phyloP scores from a whole-genome alignment of 2,329 filamentous ascomycete species.

The Colletotrichum musicola region DNA sequence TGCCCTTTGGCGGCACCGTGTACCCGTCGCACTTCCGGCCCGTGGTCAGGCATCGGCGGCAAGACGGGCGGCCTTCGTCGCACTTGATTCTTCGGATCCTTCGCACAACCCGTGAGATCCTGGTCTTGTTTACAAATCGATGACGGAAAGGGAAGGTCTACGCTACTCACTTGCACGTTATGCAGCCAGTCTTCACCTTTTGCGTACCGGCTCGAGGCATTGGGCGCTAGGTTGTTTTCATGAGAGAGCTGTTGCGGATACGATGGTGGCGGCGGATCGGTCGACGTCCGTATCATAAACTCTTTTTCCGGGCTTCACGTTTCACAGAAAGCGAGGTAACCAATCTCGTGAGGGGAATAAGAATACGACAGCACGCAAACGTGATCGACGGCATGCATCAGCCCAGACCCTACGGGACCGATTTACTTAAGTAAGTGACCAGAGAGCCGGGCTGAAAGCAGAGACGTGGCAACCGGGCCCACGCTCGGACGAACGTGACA shows the following conservation, averaged over 20 bases:
- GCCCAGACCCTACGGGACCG: background rate
- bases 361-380: background rate
- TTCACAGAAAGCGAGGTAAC: too few relatives aligned
- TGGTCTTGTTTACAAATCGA: background rate
- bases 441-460: too few relatives aligned
- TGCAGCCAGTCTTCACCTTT: slow-evolving; percentile 40
- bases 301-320: too few relatives aligned
- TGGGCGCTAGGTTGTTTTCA: background rate
- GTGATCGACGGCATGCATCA: slow-evolving; percentile 1
- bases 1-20: background rate
- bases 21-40: slow-evolving; percentile 39
- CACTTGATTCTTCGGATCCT: slow-evolving; percentile 38
- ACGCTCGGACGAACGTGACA: slow-evolving; percentile 18
- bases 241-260: background rate
- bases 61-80: slow-evolving; percentile 39
- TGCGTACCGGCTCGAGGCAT: slow-evolving; percentile 16
- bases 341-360: background rate
- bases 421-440: background rate
- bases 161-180: slow-evolving; percentile 40
- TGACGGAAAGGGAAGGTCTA: too few relatives aligned
- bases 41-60: slow-evolving; percentile 36
- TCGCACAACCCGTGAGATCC: background rate
- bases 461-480: background rate
- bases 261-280: too few relatives aligned
- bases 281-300: too few relatives aligned